Evolutionary conservation across 2,329 filamentous ascomycete genomes (phyloP).

Genomic region (Monosporascus sp.): DNA sequence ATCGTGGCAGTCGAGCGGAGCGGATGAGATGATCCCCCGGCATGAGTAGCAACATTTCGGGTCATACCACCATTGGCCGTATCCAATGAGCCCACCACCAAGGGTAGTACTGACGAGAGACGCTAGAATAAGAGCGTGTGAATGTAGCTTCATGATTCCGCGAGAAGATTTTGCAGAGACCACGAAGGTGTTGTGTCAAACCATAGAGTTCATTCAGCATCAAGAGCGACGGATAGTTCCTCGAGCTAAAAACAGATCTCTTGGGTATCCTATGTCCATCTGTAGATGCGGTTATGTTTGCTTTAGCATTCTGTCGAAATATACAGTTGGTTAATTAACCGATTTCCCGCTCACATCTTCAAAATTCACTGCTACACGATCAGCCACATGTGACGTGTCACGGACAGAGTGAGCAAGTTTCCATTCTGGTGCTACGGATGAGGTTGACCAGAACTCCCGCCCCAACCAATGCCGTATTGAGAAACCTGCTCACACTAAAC

Average conservation of each 20-base stretch:
- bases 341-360: not conserved
- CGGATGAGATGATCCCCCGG: not conserved
- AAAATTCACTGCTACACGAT: not conserved
- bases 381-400: not conserved
- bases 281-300: not conserved
- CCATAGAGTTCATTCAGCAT: not conserved
- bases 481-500: not conserved
- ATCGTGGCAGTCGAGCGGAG: not conserved
- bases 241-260: not conserved
- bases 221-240: not conserved
- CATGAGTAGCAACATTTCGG: not conserved
- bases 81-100: not conserved
- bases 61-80: constrained; percentile 1
- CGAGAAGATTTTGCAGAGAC: not conserved
- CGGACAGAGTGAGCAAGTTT: not conserved
- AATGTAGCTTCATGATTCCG: not conserved
- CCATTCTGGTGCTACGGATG: not conserved
- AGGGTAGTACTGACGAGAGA: not conserved
- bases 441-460: not conserved
- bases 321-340: not conserved
- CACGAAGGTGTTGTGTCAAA: not conserved
- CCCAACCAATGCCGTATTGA: not conserved
- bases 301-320: not conserved
- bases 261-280: not conserved
- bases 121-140: not conserved